Evolutionary conservation across 1,284 basidiomycete species (phyloP), one percentile per base, ranked within the genome.

Genomic region (Macrocystidia cucumis): DNA sequence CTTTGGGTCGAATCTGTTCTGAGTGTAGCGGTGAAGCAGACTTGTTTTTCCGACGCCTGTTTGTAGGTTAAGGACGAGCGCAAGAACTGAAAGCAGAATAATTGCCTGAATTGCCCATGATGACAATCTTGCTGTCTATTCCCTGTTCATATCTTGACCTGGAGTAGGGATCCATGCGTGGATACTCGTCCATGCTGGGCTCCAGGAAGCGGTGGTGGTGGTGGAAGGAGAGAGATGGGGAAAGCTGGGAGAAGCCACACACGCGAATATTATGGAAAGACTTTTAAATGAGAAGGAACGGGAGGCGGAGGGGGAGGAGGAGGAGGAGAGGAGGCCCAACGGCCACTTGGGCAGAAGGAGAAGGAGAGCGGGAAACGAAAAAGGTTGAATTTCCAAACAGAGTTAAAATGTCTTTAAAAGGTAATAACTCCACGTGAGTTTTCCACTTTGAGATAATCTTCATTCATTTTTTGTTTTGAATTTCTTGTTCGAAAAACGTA

Each of bases 121-220:
- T 78, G 55, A 97, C 92, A 53, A 97, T 89, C 73, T 97, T 97
- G 48, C 90, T 91, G 69, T 97, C 93, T 55, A 96, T 72, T 49
- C 82, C 80, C 48, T 79, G 78, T 53, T 86, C 81, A 56, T 76
- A 82, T 60, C 75, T 69, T 52, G 75, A 67, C 54, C 69, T 60
- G 36, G 67, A 59, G 60, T 80, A 80, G 34, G 73, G 77, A 58
- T 79, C 74, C 63, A 76, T 66, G 50, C 59, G 59, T 29, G 54
- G 62, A 54, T 68, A 64, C 40, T 64, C 63, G 42, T 65, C 57
- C 67, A 67, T 70, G 44, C 45, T 43, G 43, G 37, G 31, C 19
- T n/a, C n/a, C n/a, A n/a, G n/a, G n/a, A n/a, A n/a, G n/a, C n/a
- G n/a, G n/a, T n/a, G n/a, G n/a, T n/a, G n/a, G n/a, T n/a, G n/a